Percentiles rank a stretch among this genome's conserved stretches.
Conservation (phyloP, 1,139 yeast species). For the Diutina catenulata region DNA sequence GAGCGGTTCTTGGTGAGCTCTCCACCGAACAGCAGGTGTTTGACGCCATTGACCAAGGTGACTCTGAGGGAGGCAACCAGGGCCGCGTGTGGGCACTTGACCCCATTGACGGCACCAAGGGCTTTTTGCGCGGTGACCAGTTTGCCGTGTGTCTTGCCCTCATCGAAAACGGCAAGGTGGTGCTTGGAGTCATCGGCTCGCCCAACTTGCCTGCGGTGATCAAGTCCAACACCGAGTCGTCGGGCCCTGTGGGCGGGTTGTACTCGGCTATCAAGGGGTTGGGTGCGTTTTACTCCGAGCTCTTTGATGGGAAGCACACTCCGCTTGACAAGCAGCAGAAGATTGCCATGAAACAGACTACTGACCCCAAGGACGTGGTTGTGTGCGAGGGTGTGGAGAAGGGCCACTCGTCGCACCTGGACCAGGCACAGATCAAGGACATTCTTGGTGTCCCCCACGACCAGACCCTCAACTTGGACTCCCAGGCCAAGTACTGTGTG, state of each 20-base stretch:
- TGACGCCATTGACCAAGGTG: slow-evolving; percentile 66
- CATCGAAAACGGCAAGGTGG: slow-evolving; percentile 74
- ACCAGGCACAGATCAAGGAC: slow-evolving; percentile 67
- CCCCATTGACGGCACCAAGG: slow-evolving; percentile 98
- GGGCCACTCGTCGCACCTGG: slow-evolving; percentile 86
- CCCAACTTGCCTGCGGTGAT: slow-evolving; percentile 54
- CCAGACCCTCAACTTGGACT: slow-evolving; percentile 65
- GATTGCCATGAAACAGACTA: slow-evolving; percentile 32
- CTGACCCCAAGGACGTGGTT: slow-evolving; percentile 37
- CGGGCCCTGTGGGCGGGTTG: slow-evolving; percentile 47
- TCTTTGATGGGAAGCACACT: slow-evolving; percentile 20
- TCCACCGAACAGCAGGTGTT: slow-evolving; percentile 37
- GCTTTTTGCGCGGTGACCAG: slow-evolving; percentile 90
- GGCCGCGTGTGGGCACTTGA: slow-evolving; percentile 96
- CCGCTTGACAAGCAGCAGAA: slow-evolving; percentile 22
- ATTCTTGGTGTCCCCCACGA: slow-evolving; percentile 33
- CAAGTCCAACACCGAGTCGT: slow-evolving; percentile 21
- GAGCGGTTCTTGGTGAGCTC: slow-evolving; percentile 28
- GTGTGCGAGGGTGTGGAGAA: slow-evolving; percentile 97
- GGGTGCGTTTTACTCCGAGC: slow-evolving; percentile 57
- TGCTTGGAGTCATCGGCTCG: slow-evolving; percentile 90
- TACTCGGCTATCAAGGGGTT: slow-evolving; percentile 65
- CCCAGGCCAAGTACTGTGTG: slow-evolving; percentile 92
- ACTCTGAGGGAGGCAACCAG: slow-evolving; percentile 58
- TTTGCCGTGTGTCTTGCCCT: slow-evolving; percentile 92